phyloP scores from a whole-genome alignment of 345 rosid species.

The Isatis tinctoria region DNA sequence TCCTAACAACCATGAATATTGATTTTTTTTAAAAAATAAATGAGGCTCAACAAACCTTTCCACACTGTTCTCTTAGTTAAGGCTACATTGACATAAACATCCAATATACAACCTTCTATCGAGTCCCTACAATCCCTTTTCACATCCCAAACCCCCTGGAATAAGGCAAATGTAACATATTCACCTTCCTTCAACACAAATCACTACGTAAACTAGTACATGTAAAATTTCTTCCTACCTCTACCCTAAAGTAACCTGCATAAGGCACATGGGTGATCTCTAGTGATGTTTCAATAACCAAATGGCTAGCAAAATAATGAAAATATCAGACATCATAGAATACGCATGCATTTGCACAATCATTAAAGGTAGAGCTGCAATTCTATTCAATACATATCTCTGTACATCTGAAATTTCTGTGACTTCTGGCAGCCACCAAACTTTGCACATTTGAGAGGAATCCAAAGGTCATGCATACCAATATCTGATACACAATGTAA shows the following conservation, averaged over 20 bases:
- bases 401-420: conserved; percentile 77
- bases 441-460: conserved; percentile 62
- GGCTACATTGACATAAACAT: conserved; percentile 67
- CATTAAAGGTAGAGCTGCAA: background rate
- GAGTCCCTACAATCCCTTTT: conserved; percentile 47
- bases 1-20: background rate
- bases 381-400: conserved; percentile 53
- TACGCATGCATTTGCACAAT: conserved; percentile 1
- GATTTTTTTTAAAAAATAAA: background rate
- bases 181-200: conserved; percentile 11
- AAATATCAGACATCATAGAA: conserved; percentile 15
- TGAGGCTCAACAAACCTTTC: conserved; percentile 57
- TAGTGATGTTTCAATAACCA: conserved; percentile 83
- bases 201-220: background rate
- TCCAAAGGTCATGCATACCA: conserved; percentile 18
- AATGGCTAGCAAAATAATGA: conserved; percentile 47
- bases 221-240: conserved; percentile 51
- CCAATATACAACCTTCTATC: conserved; percentile 61
- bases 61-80: conserved; percentile 85
- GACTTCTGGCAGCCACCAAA: conserved; percentile 86
- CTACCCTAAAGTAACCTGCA: conserved; percentile 83
- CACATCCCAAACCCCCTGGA: conserved; percentile 82
- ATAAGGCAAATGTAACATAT: background rate
- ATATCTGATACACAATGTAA: conserved; percentile 2
- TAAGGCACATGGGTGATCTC: conserved; percentile 78